A percentile compares a stretch with the other conserved stretches of the same genome.
phyloP scores from a whole-genome alignment of 2,329 filamentous ascomycete species.

The Dothidotthia symphoricarpi region DNA sequence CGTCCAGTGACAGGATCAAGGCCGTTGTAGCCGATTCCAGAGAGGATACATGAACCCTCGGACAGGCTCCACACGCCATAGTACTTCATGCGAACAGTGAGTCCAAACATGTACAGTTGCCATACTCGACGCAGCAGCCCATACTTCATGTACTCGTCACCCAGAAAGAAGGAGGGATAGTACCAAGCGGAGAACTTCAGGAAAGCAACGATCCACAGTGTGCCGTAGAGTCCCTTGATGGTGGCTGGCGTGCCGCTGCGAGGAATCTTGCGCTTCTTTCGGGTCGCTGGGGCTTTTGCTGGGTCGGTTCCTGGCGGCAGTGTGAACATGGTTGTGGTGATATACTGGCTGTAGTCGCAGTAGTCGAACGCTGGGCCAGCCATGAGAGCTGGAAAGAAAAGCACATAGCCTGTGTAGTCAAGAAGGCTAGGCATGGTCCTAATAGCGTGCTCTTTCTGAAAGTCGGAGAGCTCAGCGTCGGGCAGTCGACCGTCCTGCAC shows the following conservation, averaged over 20 bases:
- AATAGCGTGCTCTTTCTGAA: conserved; percentile 80
- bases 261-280: conserved; percentile 89
- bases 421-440: conserved; percentile 70
- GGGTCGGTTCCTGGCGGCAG: conserved; percentile 78
- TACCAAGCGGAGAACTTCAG: conserved; percentile 70
- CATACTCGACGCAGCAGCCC: conserved; percentile 71
- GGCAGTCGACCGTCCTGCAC: conserved; percentile 86
- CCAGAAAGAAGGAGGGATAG: conserved; percentile 61
- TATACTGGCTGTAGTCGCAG: conserved; percentile 86
- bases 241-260: conserved; percentile 83
- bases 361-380: conserved; percentile 93
- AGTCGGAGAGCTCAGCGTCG: conserved; percentile 75
- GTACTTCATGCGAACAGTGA: conserved; percentile 85
- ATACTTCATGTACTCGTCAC: conserved; percentile 65
- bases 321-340: conserved; percentile 93
- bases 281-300: conserved; percentile 77
- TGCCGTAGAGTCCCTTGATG: conserved; percentile 69
- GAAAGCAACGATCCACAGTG: conserved; percentile 78
- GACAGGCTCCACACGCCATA: conserved; percentile 94
- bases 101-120: conserved; percentile 77
- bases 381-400: conserved; percentile 92
- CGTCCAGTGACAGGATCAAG: conserved; percentile 81
- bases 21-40: conserved; percentile 91
- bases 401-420: conserved; percentile 83
- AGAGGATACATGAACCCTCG: conserved; percentile 90